Percentiles rank a stretch among this genome's conserved stretches.
Conservation (phyloP, 306 rosid genomes). For the Lupinus albus region DNA sequence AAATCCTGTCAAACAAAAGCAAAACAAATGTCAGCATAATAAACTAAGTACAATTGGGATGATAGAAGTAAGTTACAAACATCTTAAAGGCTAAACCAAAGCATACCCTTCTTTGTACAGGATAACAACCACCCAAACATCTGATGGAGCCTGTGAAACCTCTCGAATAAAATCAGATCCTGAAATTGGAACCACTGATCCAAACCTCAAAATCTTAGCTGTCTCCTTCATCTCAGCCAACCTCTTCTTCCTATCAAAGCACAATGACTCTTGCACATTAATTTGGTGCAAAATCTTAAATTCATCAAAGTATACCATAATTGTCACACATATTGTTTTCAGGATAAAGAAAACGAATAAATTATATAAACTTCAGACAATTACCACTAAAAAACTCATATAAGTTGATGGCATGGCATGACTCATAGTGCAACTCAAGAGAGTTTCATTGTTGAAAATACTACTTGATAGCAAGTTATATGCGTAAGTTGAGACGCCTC, state of each 20-base stretch:
- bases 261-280: constrained; percentile 1
- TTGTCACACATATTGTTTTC: neutral
- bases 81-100: constrained; percentile 11
- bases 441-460: too few species aligned
- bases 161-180: constrained; percentile 97
- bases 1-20: constrained; percentile 52
- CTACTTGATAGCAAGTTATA: too few species aligned
- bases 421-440: too few species aligned
- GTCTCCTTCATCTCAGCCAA: constrained; percentile 83
- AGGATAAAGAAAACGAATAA: neutral
- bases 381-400: too few species aligned
- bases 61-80: constrained; percentile 1
- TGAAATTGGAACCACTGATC: constrained; percentile 81
- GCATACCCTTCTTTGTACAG: constrained; percentile 92
- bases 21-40: constrained; percentile 7
- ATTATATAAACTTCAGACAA: too few species aligned
- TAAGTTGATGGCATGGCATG: too few species aligned
- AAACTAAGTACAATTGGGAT: constrained; percentile 4
- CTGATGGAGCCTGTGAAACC: constrained; percentile 95
- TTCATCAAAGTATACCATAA: neutral
- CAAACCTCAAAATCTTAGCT: constrained; percentile 76
- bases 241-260: constrained; percentile 80
- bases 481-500: too few species aligned
- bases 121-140: constrained; percentile 96
- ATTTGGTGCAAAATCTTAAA: neutral